These are phyloP conservation scores for Botryotinia convoluta DNA, from an alignment of 2,329 filamentous ascomycete genomes.

Conservation along the genomic window DNA sequence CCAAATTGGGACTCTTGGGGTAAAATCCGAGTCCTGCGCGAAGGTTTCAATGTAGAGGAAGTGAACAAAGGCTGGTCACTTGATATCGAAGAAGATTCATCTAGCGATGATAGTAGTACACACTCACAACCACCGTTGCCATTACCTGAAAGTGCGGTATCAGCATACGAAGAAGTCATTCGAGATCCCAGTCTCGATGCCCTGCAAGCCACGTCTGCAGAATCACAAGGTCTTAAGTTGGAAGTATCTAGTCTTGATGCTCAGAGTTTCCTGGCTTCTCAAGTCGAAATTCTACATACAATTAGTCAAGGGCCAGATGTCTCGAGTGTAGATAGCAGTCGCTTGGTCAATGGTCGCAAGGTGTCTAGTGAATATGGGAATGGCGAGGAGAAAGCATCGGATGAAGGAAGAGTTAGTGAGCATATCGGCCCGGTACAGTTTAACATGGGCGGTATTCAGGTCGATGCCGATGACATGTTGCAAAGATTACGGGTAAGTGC, in stretches of 20 bases:
- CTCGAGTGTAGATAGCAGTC: constrained; percentile 33
- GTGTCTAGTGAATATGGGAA: constrained; percentile 26
- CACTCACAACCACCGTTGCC: constrained; percentile 24
- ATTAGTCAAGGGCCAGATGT: constrained; percentile 56
- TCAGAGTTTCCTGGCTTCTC: constrained; percentile 72
- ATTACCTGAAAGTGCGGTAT: constrained; percentile 57
- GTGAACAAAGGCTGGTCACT: constrained; percentile 82
- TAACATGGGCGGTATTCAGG: constrained; percentile 96
- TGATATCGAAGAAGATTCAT: constrained; percentile 64
- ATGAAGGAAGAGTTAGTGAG: constrained; percentile 46
- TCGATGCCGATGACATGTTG: constrained; percentile 91
- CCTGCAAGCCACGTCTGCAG: constrained; percentile 52
- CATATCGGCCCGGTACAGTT: constrained; percentile 95
- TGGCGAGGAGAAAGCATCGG: constrained; percentile 28
- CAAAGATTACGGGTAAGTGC: constrained; percentile 71
- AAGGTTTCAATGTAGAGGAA: constrained; percentile 87
- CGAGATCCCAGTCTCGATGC: constrained; percentile 68
- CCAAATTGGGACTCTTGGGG: constrained; percentile 99
- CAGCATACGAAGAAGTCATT: constrained; percentile 76
- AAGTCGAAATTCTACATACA: constrained; percentile 72
- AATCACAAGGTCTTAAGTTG: constrained; percentile 40
- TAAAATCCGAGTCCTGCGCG: constrained; percentile 88
- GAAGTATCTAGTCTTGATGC: constrained; percentile 68
- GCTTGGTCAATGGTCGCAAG: constrained; percentile 29
- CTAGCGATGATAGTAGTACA: constrained; percentile 36